Base-by-base conservation (phyloP, 2,329 filamentous ascomycete species). In the Penicillium sp. region DNA sequence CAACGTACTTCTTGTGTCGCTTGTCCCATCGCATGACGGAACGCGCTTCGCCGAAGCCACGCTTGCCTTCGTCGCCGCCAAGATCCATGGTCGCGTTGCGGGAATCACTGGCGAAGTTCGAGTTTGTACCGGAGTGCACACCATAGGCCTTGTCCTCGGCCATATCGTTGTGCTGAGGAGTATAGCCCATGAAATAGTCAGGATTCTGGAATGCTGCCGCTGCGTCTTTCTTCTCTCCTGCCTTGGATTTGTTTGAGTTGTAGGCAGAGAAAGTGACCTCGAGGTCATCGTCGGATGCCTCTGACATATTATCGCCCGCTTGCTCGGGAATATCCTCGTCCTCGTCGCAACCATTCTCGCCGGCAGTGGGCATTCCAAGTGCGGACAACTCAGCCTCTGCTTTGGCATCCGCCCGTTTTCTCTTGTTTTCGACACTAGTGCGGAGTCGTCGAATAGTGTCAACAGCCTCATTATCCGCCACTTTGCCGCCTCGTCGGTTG, bases 121-220 rank as follows among this genome's bases (percentile, higher is more conserved):
- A 79, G 63, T 80, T 82, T 9, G 83, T 85, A 46, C 91, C 91
- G 0, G 90, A 89, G 73, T 95, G 90, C 16, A 99, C 91, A 60
- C 92, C 91, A 75, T 99, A 99, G 11, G 87, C 94, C 51, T 90
- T 88, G 70, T 97, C 91, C 75, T 97, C 93, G 48, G 88, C 90
- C 4, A 88, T 80, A 71, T 93, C 94, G 64, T 84, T 82, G 39
- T 85, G 86, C 58, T 89, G 87, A 0, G 94, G 94, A 1, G 85
- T 90, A 79, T 99, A 99, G 9, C 90, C 89, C 91, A 99, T 97
- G 84, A 95, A 99, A 64, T 94, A 85, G 41, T 97, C 92, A 0
- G 86, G 83, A 70, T 97, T 92, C 68, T 90, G 85, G 81, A 86
- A 96, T 42, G 86, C 82, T 11, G 76, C 53, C 38, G 69, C 53